These are phyloP conservation scores for Epichloe gansuensis DNA, from an alignment of 2,329 filamentous ascomycete species.

Conservation along the genomic window DNA sequence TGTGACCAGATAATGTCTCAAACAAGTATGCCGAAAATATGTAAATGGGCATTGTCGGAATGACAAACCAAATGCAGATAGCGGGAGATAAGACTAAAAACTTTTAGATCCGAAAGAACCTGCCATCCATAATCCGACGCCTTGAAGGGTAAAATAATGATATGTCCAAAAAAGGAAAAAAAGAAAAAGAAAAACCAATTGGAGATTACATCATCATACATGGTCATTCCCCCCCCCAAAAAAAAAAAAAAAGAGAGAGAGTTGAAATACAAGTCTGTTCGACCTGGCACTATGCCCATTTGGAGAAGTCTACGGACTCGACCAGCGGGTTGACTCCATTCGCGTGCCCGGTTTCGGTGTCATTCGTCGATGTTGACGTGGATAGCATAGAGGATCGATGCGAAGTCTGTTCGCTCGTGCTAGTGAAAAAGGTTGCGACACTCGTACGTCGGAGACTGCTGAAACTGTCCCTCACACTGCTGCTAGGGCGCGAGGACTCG, in stretches of 20 bases:
- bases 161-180: not conserved
- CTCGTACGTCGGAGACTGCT: constrained; percentile 49
- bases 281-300: constrained; percentile 19
- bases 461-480: constrained; percentile 43
- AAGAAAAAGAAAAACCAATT: not conserved
- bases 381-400: constrained; percentile 45
- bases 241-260: too few species aligned
- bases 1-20: not conserved
- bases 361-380: constrained; percentile 40
- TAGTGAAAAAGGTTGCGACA: constrained; percentile 51
- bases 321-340: constrained; percentile 19
- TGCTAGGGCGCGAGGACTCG: constrained; percentile 10
- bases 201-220: not conserved
- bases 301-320: constrained; percentile 27
- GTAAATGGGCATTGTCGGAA: not conserved
- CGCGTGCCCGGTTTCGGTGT: constrained; percentile 34
- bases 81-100: not conserved
- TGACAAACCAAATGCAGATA: not conserved
- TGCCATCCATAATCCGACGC: constrained; percentile 1
- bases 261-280: not conserved
- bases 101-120: not conserved
- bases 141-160: not conserved
- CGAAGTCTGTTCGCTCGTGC: constrained; percentile 41
- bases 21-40: constrained; percentile 2
- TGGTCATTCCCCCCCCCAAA: not conserved